Evolutionary conservation across 108 stramenopile genomes (phyloP).

Genomic region (Discostella pseudostelligera): DNA sequence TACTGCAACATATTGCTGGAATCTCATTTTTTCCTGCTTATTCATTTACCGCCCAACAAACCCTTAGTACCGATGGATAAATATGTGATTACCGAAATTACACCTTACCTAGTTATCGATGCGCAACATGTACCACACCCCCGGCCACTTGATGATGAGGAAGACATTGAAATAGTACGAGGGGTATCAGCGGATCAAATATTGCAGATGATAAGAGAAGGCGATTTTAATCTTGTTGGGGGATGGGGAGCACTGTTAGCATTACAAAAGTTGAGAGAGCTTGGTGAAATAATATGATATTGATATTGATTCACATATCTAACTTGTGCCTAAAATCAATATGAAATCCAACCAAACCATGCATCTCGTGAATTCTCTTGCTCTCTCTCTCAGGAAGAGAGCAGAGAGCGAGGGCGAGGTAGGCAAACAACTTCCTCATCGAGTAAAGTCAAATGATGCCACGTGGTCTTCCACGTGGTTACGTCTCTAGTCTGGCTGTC

Average conservation of each 20-base stretch:
- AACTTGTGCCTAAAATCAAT: no score
- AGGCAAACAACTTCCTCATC: no score
- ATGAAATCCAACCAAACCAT: no score
- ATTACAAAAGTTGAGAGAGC: slow-evolving; percentile 69
- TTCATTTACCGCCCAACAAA: neutral
- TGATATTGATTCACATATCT: no score
- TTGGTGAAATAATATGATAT: slow-evolving; percentile 56
- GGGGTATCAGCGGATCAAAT: slow-evolving; percentile 62
- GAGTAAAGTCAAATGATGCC: no score
- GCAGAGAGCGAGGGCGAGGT: no score
- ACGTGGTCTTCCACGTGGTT: no score
- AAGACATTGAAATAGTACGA: slow-evolving; percentile 78
- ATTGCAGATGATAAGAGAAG: slow-evolving; percentile 55
- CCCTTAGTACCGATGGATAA: slow-evolving; percentile 73
- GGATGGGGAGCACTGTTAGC: slow-evolving; percentile 71
- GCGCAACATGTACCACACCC: slow-evolving; percentile 63
- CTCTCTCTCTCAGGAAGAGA: no score
- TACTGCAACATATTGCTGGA: neutral
- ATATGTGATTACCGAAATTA: slow-evolving; percentile 67
- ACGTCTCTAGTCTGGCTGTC: no score
- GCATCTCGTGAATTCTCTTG: no score
- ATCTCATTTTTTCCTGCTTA: neutral
- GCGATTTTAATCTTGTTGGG: slow-evolving; percentile 83
- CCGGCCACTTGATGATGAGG: slow-evolving; percentile 73
- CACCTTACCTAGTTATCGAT: slow-evolving; percentile 72